Evolutionary conservation across 164 flowering plant species (phyloP).

Genomic region (Cinnamomum chago): DNA sequence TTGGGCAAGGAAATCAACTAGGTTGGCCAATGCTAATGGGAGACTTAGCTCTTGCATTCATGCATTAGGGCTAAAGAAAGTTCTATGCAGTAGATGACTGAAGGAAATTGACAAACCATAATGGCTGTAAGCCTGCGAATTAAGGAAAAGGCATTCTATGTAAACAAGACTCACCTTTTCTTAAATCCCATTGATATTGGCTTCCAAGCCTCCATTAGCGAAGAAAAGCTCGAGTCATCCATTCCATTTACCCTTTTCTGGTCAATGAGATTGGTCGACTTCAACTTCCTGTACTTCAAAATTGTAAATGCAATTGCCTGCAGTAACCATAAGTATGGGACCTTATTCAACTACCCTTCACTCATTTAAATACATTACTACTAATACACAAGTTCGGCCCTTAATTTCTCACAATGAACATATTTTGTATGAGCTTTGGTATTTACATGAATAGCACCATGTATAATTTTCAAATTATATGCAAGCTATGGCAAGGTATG

Average conservation of each 20-base stretch:
- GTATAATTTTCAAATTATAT: too few species aligned
- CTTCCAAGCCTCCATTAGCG: constrained; percentile 88
- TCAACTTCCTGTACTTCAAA: constrained; percentile 64
- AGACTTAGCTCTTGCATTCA: too few species aligned
- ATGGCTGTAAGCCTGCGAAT: neutral
- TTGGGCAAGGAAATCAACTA: too few species aligned
- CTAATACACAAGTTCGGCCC: neutral
- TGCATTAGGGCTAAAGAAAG: neutral
- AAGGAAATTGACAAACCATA: neutral
- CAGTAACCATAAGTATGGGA: neutral
- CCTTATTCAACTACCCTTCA: neutral
- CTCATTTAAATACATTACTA: neutral
- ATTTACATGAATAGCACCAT: too few species aligned
- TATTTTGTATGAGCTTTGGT: neutral
- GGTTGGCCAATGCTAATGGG: too few species aligned
- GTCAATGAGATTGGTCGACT: constrained; percentile 34
- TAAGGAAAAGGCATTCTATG: neutral
- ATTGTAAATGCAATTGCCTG: constrained; percentile 74
- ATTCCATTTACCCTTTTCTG: constrained; percentile 10
- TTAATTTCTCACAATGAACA: neutral
- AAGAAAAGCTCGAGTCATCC: constrained; percentile 24
- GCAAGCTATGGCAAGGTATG: too few species aligned
- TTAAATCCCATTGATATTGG: constrained; percentile 93
- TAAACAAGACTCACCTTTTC: constrained; percentile 49
- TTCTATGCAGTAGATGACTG: neutral